A percentile compares a stretch with the other conserved stretches of the same genome.
Conservation (phyloP, 768 basidiomycete genomes). For the Lentinula detonsa region DNA sequence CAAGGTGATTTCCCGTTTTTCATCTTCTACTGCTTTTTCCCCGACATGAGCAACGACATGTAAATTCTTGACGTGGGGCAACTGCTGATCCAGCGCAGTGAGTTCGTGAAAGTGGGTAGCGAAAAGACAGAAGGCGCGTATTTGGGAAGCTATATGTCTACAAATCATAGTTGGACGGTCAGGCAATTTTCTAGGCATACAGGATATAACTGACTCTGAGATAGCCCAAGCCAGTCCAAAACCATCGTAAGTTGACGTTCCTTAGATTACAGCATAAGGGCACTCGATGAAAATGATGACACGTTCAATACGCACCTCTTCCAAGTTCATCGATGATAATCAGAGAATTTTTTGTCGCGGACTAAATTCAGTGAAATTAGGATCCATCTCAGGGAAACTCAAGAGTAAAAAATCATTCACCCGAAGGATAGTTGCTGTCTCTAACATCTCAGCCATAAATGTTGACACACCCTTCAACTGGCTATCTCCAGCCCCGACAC, state of each 20-base stretch:
- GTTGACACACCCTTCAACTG: slow-evolving; percentile 97
- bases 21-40: slow-evolving; percentile 65
- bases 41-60: slow-evolving; percentile 94
- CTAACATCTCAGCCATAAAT: slow-evolving; percentile 99
- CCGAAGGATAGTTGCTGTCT: slow-evolving; percentile 91
- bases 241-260: slow-evolving; percentile 88
- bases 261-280: slow-evolving; percentile 25
- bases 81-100: slow-evolving; percentile 83
- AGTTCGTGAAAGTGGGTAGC: slow-evolving; percentile 99
- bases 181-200: not conserved
- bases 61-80: slow-evolving; percentile 85
- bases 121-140: slow-evolving; percentile 92
- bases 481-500: slow-evolving; percentile 96
- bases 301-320: slow-evolving; percentile 44
- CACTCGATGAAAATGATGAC: not conserved
- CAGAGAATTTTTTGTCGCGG: slow-evolving; percentile 86
- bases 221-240: slow-evolving; percentile 91
- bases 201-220: slow-evolving; percentile 63
- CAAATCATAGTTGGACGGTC: not conserved
- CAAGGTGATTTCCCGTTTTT: slow-evolving; percentile 77
- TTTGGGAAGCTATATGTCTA: slow-evolving; percentile 90
- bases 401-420: slow-evolving; percentile 31
- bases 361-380: slow-evolving; percentile 35
- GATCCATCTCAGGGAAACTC: not conserved
- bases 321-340: slow-evolving; percentile 98